phyloP scores from a whole-genome alignment of 1,284 basidiomycete genomes.

The Ganoderma lingzhi region DNA sequence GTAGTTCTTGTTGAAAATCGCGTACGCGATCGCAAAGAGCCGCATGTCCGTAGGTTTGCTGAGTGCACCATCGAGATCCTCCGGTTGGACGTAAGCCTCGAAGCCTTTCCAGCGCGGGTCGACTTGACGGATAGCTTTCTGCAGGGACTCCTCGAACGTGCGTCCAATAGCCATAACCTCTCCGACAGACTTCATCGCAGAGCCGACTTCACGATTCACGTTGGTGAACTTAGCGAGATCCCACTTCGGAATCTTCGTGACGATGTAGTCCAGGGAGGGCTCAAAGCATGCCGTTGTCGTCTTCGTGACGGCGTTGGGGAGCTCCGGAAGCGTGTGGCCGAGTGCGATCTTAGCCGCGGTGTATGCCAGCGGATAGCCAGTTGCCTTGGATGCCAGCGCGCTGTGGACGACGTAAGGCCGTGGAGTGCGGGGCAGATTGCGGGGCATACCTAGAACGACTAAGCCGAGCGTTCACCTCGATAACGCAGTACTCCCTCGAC shows the following conservation, averaged over 20 bases:
- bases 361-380: slow-evolving; percentile 98
- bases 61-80: slow-evolving; percentile 86
- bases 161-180: slow-evolving; percentile 99
- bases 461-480: slow-evolving; percentile 94
- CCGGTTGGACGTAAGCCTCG: slow-evolving; percentile 83
- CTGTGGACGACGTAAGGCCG: slow-evolving; percentile 62
- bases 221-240: slow-evolving; percentile 96
- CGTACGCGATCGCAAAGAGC: slow-evolving; percentile 96
- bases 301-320: slow-evolving; percentile 99
- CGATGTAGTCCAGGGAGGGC: slow-evolving; percentile 99
- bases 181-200: slow-evolving; percentile 99
- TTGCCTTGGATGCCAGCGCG: slow-evolving; percentile 98
- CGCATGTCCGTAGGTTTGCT: slow-evolving; percentile 88
- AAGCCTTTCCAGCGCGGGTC: slow-evolving; percentile 91
- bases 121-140: slow-evolving; percentile 98
- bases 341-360: slow-evolving; percentile 99
- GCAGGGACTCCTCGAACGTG: slow-evolving; percentile 98
- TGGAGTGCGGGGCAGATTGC: slow-evolving; percentile 43
- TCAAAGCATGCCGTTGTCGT: slow-evolving; percentile 99
- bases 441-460: slow-evolving; percentile 50
- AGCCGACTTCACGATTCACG: slow-evolving; percentile 95
- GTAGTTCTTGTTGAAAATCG: slow-evolving; percentile 95
- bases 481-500: slow-evolving; percentile 96
- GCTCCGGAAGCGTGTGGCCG: slow-evolving; percentile 96
- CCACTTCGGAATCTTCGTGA: slow-evolving; percentile 99